Evolutionary conservation across 257 asterid species (phyloP).

Genomic region (Petunia axillaris): DNA sequence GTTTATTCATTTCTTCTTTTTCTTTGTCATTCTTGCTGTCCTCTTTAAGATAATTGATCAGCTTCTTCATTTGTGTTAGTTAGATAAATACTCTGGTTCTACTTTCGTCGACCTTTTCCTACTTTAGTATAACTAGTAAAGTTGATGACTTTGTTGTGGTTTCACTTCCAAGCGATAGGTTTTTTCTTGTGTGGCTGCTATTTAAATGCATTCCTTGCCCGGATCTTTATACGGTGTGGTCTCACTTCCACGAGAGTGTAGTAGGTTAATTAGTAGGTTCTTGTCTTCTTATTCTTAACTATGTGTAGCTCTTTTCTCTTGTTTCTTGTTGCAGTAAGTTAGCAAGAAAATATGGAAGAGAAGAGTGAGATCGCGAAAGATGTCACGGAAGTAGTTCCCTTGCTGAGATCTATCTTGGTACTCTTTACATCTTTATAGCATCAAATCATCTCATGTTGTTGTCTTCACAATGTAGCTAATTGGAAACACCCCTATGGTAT

Average conservation of each 20-base stretch:
- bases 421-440: background rate
- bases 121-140: background rate
- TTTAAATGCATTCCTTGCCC: background rate
- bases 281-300: background rate
- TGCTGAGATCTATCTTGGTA: background rate
- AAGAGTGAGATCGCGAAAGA: conserved; percentile 41
- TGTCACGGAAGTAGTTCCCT: conserved; percentile 42
- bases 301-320: background rate
- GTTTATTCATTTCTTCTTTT: background rate
- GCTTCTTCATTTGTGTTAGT: background rate
- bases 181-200: background rate
- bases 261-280: background rate
- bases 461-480: conserved; percentile 33
- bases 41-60: background rate
- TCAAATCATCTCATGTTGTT: background rate
- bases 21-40: background rate
- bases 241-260: background rate
- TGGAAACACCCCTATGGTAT: conserved; percentile 58
- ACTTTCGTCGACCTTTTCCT: background rate
- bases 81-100: background rate
- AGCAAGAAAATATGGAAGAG: conserved; percentile 31
- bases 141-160: background rate
- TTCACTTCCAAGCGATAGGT: background rate
- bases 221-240: background rate
- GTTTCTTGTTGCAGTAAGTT: conserved; percentile 29